Evolutionary conservation across 2,329 filamentous ascomycete species (phyloP).

Genomic region (Myriangium duriaei): DNA sequence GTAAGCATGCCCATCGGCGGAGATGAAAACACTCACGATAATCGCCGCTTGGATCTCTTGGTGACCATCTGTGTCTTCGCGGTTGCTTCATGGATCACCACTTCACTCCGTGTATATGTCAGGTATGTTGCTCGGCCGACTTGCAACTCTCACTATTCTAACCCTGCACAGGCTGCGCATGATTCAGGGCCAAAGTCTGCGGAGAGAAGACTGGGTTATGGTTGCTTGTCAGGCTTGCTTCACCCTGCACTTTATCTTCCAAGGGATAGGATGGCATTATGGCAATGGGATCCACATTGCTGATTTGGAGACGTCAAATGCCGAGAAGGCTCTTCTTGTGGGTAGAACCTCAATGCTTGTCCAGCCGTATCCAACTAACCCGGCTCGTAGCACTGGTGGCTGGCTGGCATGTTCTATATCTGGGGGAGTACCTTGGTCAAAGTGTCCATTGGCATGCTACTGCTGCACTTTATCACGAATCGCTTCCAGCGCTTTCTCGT

Average conservation of each 20-base stretch:
- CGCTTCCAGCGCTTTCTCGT: conserved; percentile 35
- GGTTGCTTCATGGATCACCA: conserved; percentile 25
- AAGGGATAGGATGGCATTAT: conserved; percentile 21
- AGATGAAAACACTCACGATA: conserved; percentile 1
- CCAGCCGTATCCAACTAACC: neutral
- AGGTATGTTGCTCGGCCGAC: conserved; percentile 3
- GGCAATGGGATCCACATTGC: conserved; percentile 21
- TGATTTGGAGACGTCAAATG: conserved; percentile 12
- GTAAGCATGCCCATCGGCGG: no score
- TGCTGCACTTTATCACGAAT: conserved; percentile 39
- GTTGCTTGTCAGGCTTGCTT: conserved; percentile 20
- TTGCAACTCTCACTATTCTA: no score
- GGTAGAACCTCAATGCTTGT: neutral
- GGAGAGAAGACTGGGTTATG: conserved; percentile 25
- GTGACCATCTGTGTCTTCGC: conserved; percentile 26
- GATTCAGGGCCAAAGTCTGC: conserved; percentile 15
- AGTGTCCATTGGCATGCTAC: conserved; percentile 41
- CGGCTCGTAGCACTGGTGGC: conserved; percentile 35
- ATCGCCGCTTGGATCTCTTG: conserved; percentile 3
- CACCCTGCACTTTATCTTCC: conserved; percentile 22
- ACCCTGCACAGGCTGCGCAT: neutral
- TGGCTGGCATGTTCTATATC: conserved; percentile 43
- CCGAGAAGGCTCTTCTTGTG: conserved; percentile 8
- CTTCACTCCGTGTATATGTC: conserved; percentile 27
- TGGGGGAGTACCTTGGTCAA: conserved; percentile 37